Evolutionary conservation across 352 stramenopile genomes (phyloP), one percentile per base, ranked within the genome.

Genomic region (Phytophthora capsici): DNA sequence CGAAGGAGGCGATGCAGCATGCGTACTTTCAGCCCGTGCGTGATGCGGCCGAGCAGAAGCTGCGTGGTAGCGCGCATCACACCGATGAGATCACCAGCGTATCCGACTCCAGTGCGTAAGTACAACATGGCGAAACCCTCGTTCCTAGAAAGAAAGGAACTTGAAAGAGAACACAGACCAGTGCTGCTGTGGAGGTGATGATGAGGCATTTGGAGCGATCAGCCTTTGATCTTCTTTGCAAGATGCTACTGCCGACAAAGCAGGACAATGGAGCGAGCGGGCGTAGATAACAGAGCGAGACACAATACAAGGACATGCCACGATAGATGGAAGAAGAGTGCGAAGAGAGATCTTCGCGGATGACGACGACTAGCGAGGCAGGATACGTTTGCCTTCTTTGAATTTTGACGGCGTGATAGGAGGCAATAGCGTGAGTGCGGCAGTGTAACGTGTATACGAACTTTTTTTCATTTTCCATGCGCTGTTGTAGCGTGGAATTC

Each of bases 1-100:
- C 98, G 17, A 97, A 99, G 72, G 97, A 99, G 71, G 97, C 98
- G 8, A 99, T 99, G 96, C 86, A 91, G 36, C 98, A 99, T 83
- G 84, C 94, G 26, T 99, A 99, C 79, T 99, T 99, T 83, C 91
- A 97, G 66, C 90, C 93, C 9, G 85, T 99, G 26, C 85, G 85
- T 45, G 85, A 94, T 52, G 76, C 80, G 17, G 82, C 82, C 28
- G 85, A 92, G 40, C 80, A 90, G 57, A 93, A 91, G 70, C 69
- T 86, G 56, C 80, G 78, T 66, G 70, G 71, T 57, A 66, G 63
- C 30, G 66, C 57, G 43, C 66, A 83, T 57, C 75, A 90, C 55
- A 74, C 75, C 41, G 83, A 91, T 41, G 83, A 91, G 57, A 91
- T 84, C 54, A 89, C 80, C 45, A 91, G 78, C 52, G 77, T 89